A percentile compares a stretch with the other conserved stretches of the same genome.
Evolutionary conservation across 345 rosid species (phyloP).

Genomic region (Moringa oleifera): DNA sequence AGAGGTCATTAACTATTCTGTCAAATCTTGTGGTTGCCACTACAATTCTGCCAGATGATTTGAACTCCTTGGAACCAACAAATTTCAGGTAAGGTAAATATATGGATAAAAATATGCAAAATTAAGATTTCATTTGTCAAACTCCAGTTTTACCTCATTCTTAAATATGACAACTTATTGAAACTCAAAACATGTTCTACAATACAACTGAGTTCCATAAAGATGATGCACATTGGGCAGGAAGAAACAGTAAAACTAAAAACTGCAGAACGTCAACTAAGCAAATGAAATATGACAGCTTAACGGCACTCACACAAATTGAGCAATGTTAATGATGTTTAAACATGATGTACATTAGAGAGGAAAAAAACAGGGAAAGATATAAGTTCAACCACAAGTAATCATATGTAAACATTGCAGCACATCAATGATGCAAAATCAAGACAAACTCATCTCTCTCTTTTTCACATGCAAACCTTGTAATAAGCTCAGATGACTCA

Average conservation of each 20-base stretch:
- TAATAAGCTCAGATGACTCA: conserved; percentile 74
- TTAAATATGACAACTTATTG: not conserved
- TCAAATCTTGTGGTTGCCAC: not conserved
- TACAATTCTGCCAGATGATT: not conserved
- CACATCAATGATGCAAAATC: too few relatives aligned
- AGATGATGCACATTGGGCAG: not conserved
- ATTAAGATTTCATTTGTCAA: not conserved
- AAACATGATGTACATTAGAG: too few relatives aligned
- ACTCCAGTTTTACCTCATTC: not conserved
- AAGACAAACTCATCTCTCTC: not conserved
- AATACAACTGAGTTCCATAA: not conserved
- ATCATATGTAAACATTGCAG: too few relatives aligned
- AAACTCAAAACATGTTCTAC: not conserved
- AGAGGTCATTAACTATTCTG: too few relatives aligned
- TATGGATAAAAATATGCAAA: not conserved
- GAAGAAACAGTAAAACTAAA: not conserved
- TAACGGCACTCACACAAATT: too few relatives aligned
- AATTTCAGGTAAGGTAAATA: not conserved
- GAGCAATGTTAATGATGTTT: too few relatives aligned
- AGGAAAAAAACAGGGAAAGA: not conserved
- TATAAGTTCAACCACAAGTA: not conserved
- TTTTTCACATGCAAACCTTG: conserved; percentile 41
- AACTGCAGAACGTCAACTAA: not conserved
- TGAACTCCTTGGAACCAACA: not conserved
- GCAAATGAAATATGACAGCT: not conserved